phyloP scores from a whole-genome alignment of 2,329 filamentous ascomycete species.

The Colletotrichum limetticola region DNA sequence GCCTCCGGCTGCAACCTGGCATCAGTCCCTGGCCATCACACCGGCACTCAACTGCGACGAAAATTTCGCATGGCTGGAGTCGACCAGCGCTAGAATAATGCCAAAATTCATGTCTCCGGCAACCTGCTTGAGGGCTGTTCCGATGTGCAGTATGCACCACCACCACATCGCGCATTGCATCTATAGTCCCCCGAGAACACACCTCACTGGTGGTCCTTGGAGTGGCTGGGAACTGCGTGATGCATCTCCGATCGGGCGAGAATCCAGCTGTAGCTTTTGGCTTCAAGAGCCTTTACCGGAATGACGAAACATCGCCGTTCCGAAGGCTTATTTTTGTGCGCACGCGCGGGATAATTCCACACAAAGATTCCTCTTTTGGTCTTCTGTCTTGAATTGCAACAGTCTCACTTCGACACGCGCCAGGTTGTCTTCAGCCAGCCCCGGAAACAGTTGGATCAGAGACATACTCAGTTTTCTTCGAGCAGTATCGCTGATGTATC shows the following conservation, averaged over 20 bases:
- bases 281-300: neutral
- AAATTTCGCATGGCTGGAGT: neutral
- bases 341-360: neutral
- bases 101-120: conserved; percentile 8
- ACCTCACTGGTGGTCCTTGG: neutral
- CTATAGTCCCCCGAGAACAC: neutral
- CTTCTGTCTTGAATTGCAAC: neutral
- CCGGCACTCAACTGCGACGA: neutral
- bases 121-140: neutral
- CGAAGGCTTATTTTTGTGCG: neutral
- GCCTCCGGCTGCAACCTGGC: conserved; percentile 6
- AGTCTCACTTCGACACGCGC: neutral
- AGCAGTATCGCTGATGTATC: neutral
- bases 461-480: conserved; percentile 7
- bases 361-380: neutral
- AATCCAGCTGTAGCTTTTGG: neutral
- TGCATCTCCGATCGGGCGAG: neutral
- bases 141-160: neutral
- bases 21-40: neutral
- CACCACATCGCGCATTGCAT: neutral
- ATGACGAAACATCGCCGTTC: neutral
- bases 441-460: neutral
- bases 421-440: neutral
- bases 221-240: neutral
- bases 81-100: conserved; percentile 9